A percentile compares a stretch with the other conserved stretches of the same genome.
Conservation (phyloP, 2,329 filamentous ascomycete species). For the Monilinia fructigena region DNA sequence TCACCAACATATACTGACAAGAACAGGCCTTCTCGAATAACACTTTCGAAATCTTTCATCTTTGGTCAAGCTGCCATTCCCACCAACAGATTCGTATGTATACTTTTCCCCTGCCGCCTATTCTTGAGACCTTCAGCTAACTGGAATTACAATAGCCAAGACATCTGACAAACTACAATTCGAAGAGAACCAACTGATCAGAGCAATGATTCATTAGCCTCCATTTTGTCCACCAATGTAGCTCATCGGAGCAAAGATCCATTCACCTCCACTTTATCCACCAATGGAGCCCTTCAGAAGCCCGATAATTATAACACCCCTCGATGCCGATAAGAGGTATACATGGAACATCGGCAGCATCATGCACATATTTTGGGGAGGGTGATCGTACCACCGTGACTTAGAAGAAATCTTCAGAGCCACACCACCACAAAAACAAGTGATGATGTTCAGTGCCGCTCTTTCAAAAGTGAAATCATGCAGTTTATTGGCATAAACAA, state of each 20-base stretch:
- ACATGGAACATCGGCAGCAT: neutral
- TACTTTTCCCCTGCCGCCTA: neutral
- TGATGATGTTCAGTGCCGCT: slow-evolving; percentile 99
- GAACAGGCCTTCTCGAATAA: neutral
- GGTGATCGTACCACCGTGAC: slow-evolving; percentile 57
- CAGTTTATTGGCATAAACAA: neutral
- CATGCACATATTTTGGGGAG: too few relatives aligned
- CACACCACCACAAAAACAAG: slow-evolving; percentile 96
- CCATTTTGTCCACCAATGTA: neutral
- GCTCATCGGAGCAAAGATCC: neutral
- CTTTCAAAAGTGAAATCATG: slow-evolving; percentile 49
- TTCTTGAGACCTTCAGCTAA: neutral
- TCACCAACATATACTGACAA: neutral
- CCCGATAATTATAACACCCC: too few relatives aligned
- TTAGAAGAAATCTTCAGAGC: slow-evolving; percentile 99
- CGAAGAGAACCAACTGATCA: neutral
- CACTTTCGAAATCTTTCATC: neutral
- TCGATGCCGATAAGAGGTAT: neutral
- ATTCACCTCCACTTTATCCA: neutral
- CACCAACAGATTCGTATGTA: neutral
- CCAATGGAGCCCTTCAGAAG: neutral
- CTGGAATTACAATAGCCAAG: neutral
- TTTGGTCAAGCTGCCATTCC: too few relatives aligned
- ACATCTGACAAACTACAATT: neutral
- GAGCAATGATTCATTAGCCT: neutral